Evolutionary conservation across 495 filamentous ascomycete species (phyloP).

Genomic region (Hyaloscypha variabilis): DNA sequence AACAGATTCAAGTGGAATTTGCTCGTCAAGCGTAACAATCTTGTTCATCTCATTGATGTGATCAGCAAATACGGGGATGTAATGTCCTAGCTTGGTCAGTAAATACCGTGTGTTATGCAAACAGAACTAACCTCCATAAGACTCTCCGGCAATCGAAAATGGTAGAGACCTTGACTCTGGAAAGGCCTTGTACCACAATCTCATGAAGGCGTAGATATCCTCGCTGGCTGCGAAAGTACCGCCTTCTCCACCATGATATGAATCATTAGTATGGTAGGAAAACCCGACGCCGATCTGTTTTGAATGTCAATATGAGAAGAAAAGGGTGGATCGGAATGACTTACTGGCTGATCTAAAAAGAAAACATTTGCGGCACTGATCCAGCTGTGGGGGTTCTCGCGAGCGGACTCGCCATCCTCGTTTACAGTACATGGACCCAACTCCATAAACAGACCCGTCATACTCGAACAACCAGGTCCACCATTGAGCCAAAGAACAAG

Average conservation of each 20-base stretch:
- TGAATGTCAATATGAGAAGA: neutral
- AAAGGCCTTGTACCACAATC: slow-evolving; percentile 44
- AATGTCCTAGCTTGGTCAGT: slow-evolving; percentile 52
- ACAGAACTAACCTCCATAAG: slow-evolving; percentile 50
- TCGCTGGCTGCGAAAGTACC: slow-evolving; percentile 34
- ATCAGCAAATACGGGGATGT: slow-evolving; percentile 70
- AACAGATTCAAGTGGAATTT: slow-evolving; percentile 77
- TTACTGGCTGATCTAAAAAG: slow-evolving; percentile 28
- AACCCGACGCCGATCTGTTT: slow-evolving; percentile 25
- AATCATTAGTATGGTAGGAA: slow-evolving; percentile 19
- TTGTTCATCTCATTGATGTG: slow-evolving; percentile 52
- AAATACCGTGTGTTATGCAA: neutral
- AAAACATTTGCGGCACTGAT: slow-evolving; percentile 27
- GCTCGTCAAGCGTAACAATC: slow-evolving; percentile 67
- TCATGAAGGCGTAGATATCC: slow-evolving; percentile 57
- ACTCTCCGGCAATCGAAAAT: slow-evolving; percentile 65
- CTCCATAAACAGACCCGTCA: slow-evolving; percentile 31
- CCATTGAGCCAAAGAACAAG: slow-evolving; percentile 27
- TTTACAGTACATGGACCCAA: slow-evolving; percentile 28
- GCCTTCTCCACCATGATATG: slow-evolving; percentile 12
- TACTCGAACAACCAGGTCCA: slow-evolving; percentile 29
- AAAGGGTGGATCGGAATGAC: neutral
- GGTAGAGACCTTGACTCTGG: slow-evolving; percentile 33
- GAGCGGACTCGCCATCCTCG: slow-evolving; percentile 16
- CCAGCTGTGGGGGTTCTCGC: slow-evolving; percentile 30